Conservation (phyloP, 495 filamentous ascomycete genomes). For the Aspergillus haitiensis region DNA sequence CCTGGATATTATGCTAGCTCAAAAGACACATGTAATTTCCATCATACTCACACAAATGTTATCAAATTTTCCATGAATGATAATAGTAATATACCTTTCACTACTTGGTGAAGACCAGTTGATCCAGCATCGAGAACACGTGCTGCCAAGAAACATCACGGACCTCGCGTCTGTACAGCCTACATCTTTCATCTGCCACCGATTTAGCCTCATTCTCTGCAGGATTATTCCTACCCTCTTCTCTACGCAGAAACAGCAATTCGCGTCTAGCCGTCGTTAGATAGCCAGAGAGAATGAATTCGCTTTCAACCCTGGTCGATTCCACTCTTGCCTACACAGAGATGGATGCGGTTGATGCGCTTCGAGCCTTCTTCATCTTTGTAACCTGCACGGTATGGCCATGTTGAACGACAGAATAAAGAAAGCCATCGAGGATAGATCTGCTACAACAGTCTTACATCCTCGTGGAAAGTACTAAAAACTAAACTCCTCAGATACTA, state of each 20-base stretch:
- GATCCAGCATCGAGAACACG: too few species aligned
- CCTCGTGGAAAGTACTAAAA: constrained; percentile 21
- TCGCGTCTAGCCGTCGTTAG: not conserved
- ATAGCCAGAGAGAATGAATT: constrained; percentile 25
- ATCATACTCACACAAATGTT: too few species aligned
- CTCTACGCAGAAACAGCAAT: not conserved
- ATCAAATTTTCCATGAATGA: too few species aligned
- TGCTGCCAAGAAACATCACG: too few species aligned
- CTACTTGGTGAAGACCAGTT: too few species aligned
- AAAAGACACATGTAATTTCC: too few species aligned
- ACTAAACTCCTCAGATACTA: constrained; percentile 49
- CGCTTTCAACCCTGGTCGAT: constrained; percentile 28
- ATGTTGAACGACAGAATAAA: constrained; percentile 4
- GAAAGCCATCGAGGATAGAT: not conserved
- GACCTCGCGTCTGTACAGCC: too few species aligned
- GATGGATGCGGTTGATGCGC: constrained; percentile 44
- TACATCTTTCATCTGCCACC: too few species aligned
- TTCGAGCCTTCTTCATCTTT: constrained; percentile 47
- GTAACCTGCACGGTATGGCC: constrained; percentile 50
- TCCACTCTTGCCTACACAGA: constrained; percentile 28
- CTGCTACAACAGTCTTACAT: not conserved
- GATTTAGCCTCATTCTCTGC: too few species aligned
- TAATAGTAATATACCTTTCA: too few species aligned
- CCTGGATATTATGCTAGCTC: too few species aligned
- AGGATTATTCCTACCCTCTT: not conserved